These are phyloP conservation scores for Gracilaria caudata DNA, from an alignment of 23 red algal species.

Conservation along the genomic window DNA sequence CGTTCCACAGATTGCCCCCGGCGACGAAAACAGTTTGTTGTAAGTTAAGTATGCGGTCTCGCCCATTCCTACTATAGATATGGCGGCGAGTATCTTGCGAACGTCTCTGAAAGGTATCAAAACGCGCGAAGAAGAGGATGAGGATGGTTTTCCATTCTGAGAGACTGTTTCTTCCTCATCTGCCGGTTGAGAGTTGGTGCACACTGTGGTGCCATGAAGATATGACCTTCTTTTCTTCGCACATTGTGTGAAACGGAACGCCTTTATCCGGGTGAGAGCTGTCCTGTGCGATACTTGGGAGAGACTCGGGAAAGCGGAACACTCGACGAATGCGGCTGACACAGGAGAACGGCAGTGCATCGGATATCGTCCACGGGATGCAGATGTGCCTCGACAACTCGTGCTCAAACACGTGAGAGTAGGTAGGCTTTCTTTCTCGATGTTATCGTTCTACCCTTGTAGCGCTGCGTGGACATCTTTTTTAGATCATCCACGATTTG, in stretches of 20 bases:
- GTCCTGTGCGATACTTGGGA: not conserved
- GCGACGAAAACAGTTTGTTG: constrained; percentile 77
- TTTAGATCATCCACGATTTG: no score
- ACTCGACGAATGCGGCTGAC: not conserved
- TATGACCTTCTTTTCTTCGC: not conserved
- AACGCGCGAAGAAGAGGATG: not conserved
- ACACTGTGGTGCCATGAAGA: not conserved
- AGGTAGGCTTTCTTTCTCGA: no score
- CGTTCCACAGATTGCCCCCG: constrained; percentile 79
- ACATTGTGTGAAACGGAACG: not conserved
- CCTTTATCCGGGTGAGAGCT: not conserved
- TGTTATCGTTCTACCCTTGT: no score
- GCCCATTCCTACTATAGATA: constrained; percentile 60
- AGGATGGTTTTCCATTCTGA: not conserved
- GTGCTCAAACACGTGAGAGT: not conserved
- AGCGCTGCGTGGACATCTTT: no score
- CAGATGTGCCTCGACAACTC: not conserved
- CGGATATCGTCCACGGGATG: not conserved
- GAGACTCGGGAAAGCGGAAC: not conserved
- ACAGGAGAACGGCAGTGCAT: not conserved
- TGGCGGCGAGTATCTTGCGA: constrained; percentile 59
- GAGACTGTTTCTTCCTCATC: constrained; percentile 4
- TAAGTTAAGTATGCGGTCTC: constrained; percentile 86
- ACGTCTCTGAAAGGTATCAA: constrained; percentile 35
- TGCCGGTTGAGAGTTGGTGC: not conserved